phyloP scores from a whole-genome alignment of 768 basidiomycete genomes.

The Rhodosporidiobolus sp. region DNA sequence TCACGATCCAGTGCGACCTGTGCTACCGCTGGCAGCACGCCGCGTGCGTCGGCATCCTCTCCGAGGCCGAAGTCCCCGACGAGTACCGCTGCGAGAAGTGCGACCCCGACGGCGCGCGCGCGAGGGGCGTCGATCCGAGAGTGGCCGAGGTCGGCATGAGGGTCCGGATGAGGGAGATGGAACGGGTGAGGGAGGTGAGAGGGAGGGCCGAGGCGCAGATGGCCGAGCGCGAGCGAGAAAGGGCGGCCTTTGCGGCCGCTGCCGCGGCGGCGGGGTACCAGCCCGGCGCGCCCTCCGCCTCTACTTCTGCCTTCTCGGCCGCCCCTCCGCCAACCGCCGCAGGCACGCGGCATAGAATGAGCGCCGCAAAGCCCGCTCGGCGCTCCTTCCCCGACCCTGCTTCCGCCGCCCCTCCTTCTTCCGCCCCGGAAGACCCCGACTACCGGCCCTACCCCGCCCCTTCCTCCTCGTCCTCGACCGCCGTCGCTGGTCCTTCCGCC shows the following conservation, averaged over 20 bases:
- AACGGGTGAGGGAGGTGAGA: conserved; percentile 15
- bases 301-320: not conserved
- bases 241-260: too few species aligned
- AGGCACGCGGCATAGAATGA: too few species aligned
- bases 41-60: conserved; percentile 57
- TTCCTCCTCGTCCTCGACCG: too few species aligned
- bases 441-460: too few species aligned
- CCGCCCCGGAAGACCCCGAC: too few species aligned
- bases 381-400: too few species aligned
- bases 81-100: conserved; percentile 75
- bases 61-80: conserved; percentile 58
- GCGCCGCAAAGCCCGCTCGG: too few species aligned
- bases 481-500: too few species aligned
- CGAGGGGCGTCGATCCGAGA: conserved; percentile 54
- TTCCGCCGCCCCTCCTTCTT: too few species aligned
- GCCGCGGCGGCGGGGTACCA: too few species aligned
- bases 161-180: conserved; percentile 41
- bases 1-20: conserved; percentile 76
- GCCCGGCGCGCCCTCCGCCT: not conserved
- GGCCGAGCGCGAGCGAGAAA: not conserved
- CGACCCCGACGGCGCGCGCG: conserved; percentile 48
- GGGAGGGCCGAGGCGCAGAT: conserved; percentile 10
- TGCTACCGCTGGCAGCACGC: conserved; percentile 82
- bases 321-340: not conserved
- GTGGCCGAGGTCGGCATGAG: conserved; percentile 54